Evolutionary conservation across 192 early-diverging fungal species (phyloP).

Genomic region (Geranomyces michiganensis): DNA sequence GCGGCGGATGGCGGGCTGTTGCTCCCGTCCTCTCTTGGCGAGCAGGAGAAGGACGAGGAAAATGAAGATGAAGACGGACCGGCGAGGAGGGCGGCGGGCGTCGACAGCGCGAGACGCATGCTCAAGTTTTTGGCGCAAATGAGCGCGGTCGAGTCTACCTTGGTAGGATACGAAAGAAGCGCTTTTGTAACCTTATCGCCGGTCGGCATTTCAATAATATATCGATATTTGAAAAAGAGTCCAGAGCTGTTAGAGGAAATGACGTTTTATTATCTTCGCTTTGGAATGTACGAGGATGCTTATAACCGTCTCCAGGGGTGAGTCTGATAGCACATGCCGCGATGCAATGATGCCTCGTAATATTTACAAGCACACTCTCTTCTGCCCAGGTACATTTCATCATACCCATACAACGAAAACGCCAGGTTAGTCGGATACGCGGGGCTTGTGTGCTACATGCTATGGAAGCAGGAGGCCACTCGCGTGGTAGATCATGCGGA

Average conservation of each 20-base stretch:
- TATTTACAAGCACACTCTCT: background rate
- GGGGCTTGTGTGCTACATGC: slow-evolving; percentile 25
- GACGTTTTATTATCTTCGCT: slow-evolving; percentile 30
- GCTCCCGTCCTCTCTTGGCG: background rate
- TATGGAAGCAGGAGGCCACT: slow-evolving; percentile 21
- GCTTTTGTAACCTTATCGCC: slow-evolving; percentile 1
- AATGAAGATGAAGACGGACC: background rate
- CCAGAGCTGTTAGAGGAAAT: slow-evolving; percentile 19
- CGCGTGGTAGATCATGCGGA: slow-evolving; percentile 8
- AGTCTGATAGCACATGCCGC: no score
- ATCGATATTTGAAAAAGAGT: background rate
- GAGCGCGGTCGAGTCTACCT: slow-evolving; percentile 17
- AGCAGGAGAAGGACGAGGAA: background rate
- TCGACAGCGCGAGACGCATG: slow-evolving; percentile 3
- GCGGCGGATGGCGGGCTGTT: background rate
- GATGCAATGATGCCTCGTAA: no score
- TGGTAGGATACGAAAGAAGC: background rate
- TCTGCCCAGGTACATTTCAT: slow-evolving; percentile 20
- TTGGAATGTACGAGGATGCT: slow-evolving; percentile 27
- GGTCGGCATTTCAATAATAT: no score
- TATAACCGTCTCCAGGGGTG: slow-evolving; percentile 28
- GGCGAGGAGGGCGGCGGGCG: background rate
- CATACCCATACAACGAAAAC: slow-evolving; percentile 34
- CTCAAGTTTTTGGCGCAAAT: slow-evolving; percentile 27
- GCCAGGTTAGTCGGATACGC: slow-evolving; percentile 29